These are phyloP conservation scores for Geosmithia putterillii DNA, from an alignment of 2,329 filamentous ascomycete species.

Conservation along the genomic window DNA sequence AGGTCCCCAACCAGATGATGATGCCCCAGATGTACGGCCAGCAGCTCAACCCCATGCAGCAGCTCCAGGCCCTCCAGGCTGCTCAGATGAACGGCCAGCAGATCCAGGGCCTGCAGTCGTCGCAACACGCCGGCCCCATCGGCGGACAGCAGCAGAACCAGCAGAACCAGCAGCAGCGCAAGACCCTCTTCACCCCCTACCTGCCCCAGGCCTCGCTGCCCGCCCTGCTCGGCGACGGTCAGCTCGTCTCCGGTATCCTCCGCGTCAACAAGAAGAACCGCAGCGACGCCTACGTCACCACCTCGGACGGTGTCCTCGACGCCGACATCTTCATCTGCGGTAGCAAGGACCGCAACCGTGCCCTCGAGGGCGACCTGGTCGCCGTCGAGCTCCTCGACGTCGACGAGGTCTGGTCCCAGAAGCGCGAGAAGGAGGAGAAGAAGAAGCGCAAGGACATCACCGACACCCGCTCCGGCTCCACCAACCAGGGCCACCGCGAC, in stretches of 20 bases:
- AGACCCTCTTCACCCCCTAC: constrained; percentile 97
- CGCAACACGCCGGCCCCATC: constrained; percentile 59
- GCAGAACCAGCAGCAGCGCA: constrained; percentile 88
- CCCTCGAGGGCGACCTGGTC: constrained; percentile 89
- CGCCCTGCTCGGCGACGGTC: constrained; percentile 78
- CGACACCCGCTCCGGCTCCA: constrained; percentile 70
- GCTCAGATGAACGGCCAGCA: constrained; percentile 71
- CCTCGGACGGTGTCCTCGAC: constrained; percentile 74
- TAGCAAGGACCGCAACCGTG: constrained; percentile 96
- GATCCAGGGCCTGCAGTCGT: constrained; percentile 54
- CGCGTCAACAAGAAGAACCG: constrained; percentile 99
- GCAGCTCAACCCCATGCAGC: constrained; percentile 79
- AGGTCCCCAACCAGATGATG: constrained; percentile 77
- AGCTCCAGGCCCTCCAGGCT: constrained; percentile 85
- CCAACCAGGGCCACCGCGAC: constrained; percentile 57
- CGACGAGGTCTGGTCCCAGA: constrained; percentile 96
- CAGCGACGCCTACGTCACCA: constrained; percentile 95
- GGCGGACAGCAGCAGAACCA: constrained; percentile 66
- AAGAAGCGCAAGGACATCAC: constrained; percentile 99
- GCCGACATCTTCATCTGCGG: constrained; percentile 99
- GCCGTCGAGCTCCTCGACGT: constrained; percentile 94
- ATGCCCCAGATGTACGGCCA: constrained; percentile 81
- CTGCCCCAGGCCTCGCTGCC: constrained; percentile 89
- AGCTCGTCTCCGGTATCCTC: constrained; percentile 90
- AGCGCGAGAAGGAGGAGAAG: constrained; percentile 99